phyloP scores from a whole-genome alignment of 1,284 basidiomycete species.

The Ganoderma lucidum region DNA sequence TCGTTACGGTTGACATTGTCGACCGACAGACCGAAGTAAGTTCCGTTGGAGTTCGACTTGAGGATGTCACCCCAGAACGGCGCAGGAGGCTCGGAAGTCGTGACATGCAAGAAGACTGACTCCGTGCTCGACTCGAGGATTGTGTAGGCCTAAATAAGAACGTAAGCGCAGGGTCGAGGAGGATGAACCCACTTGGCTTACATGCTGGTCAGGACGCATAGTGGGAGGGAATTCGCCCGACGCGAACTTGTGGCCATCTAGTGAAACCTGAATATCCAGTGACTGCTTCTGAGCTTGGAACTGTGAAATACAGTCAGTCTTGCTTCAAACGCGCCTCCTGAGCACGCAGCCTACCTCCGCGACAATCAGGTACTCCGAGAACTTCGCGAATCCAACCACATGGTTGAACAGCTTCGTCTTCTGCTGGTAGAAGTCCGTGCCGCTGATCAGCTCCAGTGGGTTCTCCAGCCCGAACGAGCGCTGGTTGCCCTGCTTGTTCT shows the following conservation, averaged over 20 bases:
- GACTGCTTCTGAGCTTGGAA: slow-evolving; percentile 65
- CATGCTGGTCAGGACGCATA: slow-evolving; percentile 89
- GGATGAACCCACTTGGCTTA: slow-evolving; percentile 44
- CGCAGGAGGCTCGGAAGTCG: slow-evolving; percentile 79
- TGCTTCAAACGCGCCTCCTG: no score
- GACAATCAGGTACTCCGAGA: slow-evolving; percentile 94
- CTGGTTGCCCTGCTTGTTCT: slow-evolving; percentile 86
- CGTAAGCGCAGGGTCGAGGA: slow-evolving; percentile 9
- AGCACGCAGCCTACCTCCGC: slow-evolving; percentile 73
- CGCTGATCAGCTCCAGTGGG: slow-evolving; percentile 83
- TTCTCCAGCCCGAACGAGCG: slow-evolving; percentile 63
- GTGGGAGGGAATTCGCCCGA: slow-evolving; percentile 89
- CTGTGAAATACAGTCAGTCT: slow-evolving; percentile 45
- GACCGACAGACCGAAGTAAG: slow-evolving; percentile 90
- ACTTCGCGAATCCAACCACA: slow-evolving; percentile 95
- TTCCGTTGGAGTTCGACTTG: slow-evolving; percentile 98
- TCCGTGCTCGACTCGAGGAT: slow-evolving; percentile 95
- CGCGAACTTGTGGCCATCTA: slow-evolving; percentile 89
- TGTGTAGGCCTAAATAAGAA: slow-evolving; percentile 77
- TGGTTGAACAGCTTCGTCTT: slow-evolving; percentile 85
- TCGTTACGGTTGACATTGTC: slow-evolving; percentile 92
- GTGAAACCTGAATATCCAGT: slow-evolving; percentile 88
- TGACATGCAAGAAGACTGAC: slow-evolving; percentile 95
- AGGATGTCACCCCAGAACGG: slow-evolving; percentile 93
- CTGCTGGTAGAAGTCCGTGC: slow-evolving; percentile 77